Evolutionary conservation across 306 rosid genomes (phyloP), one percentile per base, ranked within the genome.

Genomic region (Cyclanthera cordifolia): DNA sequence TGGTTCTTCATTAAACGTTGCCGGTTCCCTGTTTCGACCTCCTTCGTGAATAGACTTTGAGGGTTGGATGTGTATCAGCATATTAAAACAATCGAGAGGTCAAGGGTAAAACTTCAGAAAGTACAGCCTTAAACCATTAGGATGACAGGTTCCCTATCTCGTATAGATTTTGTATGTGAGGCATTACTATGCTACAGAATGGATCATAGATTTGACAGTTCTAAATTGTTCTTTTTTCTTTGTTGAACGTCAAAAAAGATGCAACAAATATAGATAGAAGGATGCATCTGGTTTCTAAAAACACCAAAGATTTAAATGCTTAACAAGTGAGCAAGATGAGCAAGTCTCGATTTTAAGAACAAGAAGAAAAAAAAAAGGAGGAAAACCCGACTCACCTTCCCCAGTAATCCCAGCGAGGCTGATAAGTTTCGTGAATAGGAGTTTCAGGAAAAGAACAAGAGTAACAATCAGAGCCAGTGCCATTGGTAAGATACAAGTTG

Each of bases 341-440:
- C 48, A 5, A 19, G 4, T 15, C 41, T 41, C 17, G 2, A 63
- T 6, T 63, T 37, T 41, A 2, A 41, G 13, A 39, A 49, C 57
- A 28, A n/a, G 25, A 0, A 8, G 28, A 47, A 28, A 41, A 65
- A 70, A 27, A 1, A 24, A 19, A 57, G 74, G 0, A 45, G 66
- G 52, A 48, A 19, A 67, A 21, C 59, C 28, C 47, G 16, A 10
- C 30, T 60, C 60, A 87, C 96, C 96, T 92, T 83, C 96, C 96
- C 98, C 98, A 92, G 34, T 82, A 89, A 80, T 92, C 96, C 96
- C 98, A 92, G 43, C 98, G 95, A 53, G 98, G 95, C 74, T 87
- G 98, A 56, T 92, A 92, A n/a, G 95, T 92, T 81, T 89, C 90
- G 8, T 83, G 85, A 75, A 84, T 84, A 16, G 95, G 95, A 76